Evolutionary conservation across 2,329 filamentous ascomycete genomes (phyloP).

Genomic region (Colletotrichum neosansevieriae): DNA sequence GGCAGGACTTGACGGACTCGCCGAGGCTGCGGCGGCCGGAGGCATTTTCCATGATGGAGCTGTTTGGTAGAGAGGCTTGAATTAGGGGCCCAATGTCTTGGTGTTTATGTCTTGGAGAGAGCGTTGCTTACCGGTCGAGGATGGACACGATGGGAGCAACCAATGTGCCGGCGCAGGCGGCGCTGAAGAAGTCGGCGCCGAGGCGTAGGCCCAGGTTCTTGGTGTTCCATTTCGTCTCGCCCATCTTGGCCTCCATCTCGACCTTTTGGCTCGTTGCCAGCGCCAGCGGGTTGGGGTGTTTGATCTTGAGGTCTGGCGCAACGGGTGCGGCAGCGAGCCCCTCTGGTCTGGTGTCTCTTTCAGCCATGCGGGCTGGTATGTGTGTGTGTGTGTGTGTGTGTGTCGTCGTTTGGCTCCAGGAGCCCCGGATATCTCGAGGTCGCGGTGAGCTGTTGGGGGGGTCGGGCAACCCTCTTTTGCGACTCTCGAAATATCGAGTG

Average conservation of each 20-base stretch:
- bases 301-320: slow-evolving; percentile 36
- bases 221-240: slow-evolving; percentile 74
- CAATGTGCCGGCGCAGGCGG: slow-evolving; percentile 77
- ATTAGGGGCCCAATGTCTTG: neutral
- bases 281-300: slow-evolving; percentile 50
- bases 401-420: neutral
- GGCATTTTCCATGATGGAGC: slow-evolving; percentile 86
- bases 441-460: neutral
- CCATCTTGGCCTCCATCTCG: slow-evolving; percentile 41
- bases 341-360: slow-evolving; percentile 34
- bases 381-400: neutral
- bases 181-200: slow-evolving; percentile 76
- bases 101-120: neutral
- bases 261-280: slow-evolving; percentile 43
- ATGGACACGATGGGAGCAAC: slow-evolving; percentile 88
- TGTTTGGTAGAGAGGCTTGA: slow-evolving; percentile 47
- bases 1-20: slow-evolving; percentile 69
- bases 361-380: slow-evolving; percentile 28
- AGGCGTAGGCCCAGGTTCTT: slow-evolving; percentile 76
- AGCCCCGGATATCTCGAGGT: neutral
- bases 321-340: slow-evolving; percentile 33
- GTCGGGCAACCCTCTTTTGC: neutral
- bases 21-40: slow-evolving; percentile 73
- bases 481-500: neutral
- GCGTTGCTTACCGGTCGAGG: slow-evolving; percentile 77